A percentile compares a stretch with the other conserved stretches of the same genome.
Conservation (phyloP, 176 grass and related monocot species). For the Typha latifolia region DNA sequence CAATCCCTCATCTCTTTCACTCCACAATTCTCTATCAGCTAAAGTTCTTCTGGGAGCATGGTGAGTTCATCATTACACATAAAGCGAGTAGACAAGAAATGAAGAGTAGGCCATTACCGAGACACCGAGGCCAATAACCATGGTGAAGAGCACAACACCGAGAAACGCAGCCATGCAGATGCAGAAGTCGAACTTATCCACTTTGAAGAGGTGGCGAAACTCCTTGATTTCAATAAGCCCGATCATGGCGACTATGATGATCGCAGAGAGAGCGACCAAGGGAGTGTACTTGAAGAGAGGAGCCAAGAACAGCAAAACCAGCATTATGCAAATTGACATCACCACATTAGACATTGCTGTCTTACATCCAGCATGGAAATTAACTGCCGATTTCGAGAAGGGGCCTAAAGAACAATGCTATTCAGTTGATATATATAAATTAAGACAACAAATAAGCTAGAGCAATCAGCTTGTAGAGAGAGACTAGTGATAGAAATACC, state of each 20-base stretch:
- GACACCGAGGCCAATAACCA: conserved; percentile 65
- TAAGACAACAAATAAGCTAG: no score
- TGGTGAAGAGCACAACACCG: conserved; percentile 80
- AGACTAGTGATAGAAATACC: conserved; percentile 16
- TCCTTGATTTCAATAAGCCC: conserved; percentile 77
- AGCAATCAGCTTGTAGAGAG: no score
- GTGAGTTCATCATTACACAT: neutral
- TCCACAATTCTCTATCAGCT: no score
- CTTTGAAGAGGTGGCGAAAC: conserved; percentile 59
- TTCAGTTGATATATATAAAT: no score
- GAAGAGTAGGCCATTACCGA: conserved; percentile 43
- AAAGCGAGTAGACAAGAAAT: neutral
- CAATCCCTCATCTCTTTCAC: no score
- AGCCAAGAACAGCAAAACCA: conserved; percentile 86
- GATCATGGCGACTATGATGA: conserved; percentile 89
- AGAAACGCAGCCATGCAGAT: conserved; percentile 84
- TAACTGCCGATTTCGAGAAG: conserved; percentile 97
- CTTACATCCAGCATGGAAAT: conserved; percentile 84
- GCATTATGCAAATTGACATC: conserved; percentile 89
- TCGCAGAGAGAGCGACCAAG: conserved; percentile 67
- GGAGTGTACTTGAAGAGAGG: conserved; percentile 93
- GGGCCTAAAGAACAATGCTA: conserved; percentile 38
- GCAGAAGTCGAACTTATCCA: conserved; percentile 94
- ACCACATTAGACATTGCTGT: conserved; percentile 80
- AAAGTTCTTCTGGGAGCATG: neutral